These are phyloP conservation scores for Globisporangium nodosum DNA, from an alignment of 352 stramenopile genomes.

Conservation along the genomic window DNA sequence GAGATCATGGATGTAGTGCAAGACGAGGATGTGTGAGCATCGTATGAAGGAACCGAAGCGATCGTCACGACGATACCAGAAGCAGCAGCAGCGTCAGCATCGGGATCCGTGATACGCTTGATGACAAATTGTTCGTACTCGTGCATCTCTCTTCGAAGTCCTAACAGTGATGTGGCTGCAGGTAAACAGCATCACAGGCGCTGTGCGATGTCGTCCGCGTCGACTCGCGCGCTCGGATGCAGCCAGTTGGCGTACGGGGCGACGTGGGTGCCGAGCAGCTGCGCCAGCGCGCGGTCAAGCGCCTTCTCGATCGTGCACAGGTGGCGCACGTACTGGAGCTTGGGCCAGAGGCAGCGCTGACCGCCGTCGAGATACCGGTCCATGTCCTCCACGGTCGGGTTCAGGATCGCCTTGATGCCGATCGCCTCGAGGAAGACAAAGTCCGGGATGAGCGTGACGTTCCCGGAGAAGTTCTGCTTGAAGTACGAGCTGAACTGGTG, in stretches of 20 bases:
- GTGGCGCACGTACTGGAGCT: constrained; percentile 92
- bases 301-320: constrained; percentile 91
- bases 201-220: constrained; percentile 5
- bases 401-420: constrained; percentile 79
- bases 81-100: too few species aligned
- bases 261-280: constrained; percentile 16
- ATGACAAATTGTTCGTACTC: too few species aligned
- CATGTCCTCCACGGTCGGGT: constrained; percentile 74
- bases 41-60: too few species aligned
- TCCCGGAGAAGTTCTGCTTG: constrained; percentile 95
- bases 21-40: too few species aligned
- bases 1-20: too few species aligned
- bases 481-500: constrained; percentile 79
- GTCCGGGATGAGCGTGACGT: constrained; percentile 92
- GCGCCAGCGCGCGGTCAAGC: constrained; percentile 33
- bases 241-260: constrained; percentile 45
- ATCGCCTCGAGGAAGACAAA: constrained; percentile 84
- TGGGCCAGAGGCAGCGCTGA: constrained; percentile 88
- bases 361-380: constrained; percentile 74
- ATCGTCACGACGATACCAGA: too few species aligned
- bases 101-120: too few species aligned
- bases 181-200: not conserved
- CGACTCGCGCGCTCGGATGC: constrained; percentile 19
- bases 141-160: too few species aligned
- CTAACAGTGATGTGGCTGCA: too few species aligned